These are phyloP conservation scores for Coemansia sp. DNA, from an alignment of 192 early-diverging fungal genomes.

Conservation along the genomic window DNA sequence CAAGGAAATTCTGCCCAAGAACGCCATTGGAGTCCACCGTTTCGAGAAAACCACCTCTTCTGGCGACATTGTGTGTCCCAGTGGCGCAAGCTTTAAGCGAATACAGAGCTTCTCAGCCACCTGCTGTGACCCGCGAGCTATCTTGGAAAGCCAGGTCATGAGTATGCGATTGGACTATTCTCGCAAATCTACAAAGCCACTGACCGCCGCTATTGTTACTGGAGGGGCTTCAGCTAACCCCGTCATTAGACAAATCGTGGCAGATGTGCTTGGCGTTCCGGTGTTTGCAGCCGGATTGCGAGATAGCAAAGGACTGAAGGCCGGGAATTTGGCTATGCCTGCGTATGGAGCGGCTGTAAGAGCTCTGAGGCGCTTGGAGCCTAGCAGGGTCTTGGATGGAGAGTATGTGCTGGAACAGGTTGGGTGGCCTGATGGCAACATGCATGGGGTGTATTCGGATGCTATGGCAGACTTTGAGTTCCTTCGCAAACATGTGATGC, in stretches of 20 bases:
- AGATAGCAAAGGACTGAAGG: background rate
- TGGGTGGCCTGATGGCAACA: conserved; percentile 2
- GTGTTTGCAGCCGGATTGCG: conserved; percentile 52
- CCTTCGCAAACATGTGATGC: conserved; percentile 20
- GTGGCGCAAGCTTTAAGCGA: conserved; percentile 29
- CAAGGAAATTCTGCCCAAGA: conserved; percentile 72
- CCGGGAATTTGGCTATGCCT: conserved; percentile 32
- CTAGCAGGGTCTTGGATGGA: background rate
- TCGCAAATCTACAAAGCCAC: conserved; percentile 10
- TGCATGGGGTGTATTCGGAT: conserved; percentile 16
- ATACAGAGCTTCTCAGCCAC: conserved; percentile 13
- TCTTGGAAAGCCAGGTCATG: conserved; percentile 74
- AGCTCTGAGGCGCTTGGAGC: conserved; percentile 5
- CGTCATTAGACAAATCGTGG: conserved; percentile 58
- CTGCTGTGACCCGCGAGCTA: conserved; percentile 56
- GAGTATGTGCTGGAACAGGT: conserved; percentile 15
- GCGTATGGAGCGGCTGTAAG: conserved; percentile 38
- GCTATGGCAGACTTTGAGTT: conserved; percentile 29
- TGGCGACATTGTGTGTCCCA: conserved; percentile 23
- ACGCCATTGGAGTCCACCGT: conserved; percentile 61
- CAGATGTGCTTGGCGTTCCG: conserved; percentile 69
- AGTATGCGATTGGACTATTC: conserved; percentile 61
- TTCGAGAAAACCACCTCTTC: conserved; percentile 43
- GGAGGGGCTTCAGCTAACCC: conserved; percentile 72
- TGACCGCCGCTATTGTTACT: conserved; percentile 58